These are phyloP conservation scores for Pichia paraexigua DNA, from an alignment of 805 yeast species.

Conservation along the genomic window DNA sequence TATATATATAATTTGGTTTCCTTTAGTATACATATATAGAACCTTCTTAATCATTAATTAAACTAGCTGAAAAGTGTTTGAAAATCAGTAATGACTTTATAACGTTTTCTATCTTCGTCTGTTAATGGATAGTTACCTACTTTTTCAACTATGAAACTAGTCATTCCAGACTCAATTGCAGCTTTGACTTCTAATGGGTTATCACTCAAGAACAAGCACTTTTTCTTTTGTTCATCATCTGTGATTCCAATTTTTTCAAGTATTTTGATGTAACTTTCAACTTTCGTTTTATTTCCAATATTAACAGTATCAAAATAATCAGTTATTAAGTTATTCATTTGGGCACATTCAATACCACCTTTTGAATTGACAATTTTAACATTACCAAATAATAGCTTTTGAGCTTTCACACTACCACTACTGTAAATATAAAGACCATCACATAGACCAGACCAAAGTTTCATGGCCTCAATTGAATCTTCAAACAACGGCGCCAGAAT, in stretches of 20 bases:
- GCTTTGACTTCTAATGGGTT: conserved; percentile 72
- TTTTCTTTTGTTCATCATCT: conserved; percentile 15
- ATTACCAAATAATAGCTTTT: conserved; percentile 63
- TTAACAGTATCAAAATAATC: conserved; percentile 85
- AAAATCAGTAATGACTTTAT: conserved; percentile 26
- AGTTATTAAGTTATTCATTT: conserved; percentile 43
- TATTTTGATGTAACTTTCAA: conserved; percentile 52
- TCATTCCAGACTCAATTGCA: conserved; percentile 58
- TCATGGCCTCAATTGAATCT: conserved; percentile 60
- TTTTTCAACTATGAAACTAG: conserved; percentile 50
- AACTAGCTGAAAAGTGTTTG: conserved; percentile 15
- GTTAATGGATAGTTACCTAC: conserved; percentile 63
- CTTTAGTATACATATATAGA: neutral
- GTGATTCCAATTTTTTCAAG: conserved; percentile 21
- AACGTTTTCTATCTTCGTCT: conserved; percentile 26
- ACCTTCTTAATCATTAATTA: too few relatives aligned
- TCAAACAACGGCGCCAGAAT: conserved; percentile 67
- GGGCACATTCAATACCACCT: conserved; percentile 25
- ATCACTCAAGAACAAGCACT: conserved; percentile 69
- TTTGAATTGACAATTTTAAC: conserved; percentile 34
- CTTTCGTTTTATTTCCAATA: conserved; percentile 62
- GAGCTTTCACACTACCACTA: conserved; percentile 85
- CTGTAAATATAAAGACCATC: conserved; percentile 64
- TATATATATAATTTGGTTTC: neutral
- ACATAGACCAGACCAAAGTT: conserved; percentile 29